phyloP scores from a whole-genome alignment of 2,329 filamentous ascomycete genomes.

The Aureobasidium sp. region DNA sequence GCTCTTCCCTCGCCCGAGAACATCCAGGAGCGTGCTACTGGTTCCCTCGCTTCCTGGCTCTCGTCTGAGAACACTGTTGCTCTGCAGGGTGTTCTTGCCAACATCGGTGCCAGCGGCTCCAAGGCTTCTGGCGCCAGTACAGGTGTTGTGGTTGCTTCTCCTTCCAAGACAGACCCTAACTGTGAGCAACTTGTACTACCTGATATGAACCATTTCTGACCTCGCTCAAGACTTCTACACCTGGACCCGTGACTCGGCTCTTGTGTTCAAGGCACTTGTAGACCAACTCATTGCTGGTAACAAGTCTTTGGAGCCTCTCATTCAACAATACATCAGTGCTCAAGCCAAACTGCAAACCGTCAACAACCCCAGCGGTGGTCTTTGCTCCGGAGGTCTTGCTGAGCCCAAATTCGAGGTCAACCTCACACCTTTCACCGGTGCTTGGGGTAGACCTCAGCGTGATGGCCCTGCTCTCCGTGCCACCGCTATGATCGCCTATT shows the following conservation, averaged over 20 bases:
- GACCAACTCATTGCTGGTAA: slow-evolving; percentile 59
- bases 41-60: slow-evolving; percentile 27
- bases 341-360: slow-evolving; percentile 60
- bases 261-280: slow-evolving; percentile 60
- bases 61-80: slow-evolving; percentile 38
- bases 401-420: slow-evolving; percentile 68
- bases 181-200: slow-evolving; percentile 32
- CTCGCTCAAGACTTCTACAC: slow-evolving; percentile 58
- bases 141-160: slow-evolving; percentile 48
- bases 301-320: slow-evolving; percentile 46
- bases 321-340: slow-evolving; percentile 59
- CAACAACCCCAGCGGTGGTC: slow-evolving; percentile 58
- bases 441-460: slow-evolving; percentile 73
- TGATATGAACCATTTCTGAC: not conserved
- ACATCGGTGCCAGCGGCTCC: slow-evolving; percentile 45
- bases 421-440: slow-evolving; percentile 45
- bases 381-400: slow-evolving; percentile 47
- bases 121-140: slow-evolving; percentile 38
- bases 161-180: slow-evolving; percentile 44
- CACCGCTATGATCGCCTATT: slow-evolving; percentile 62
- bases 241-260: slow-evolving; percentile 67
- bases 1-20: slow-evolving; percentile 13
- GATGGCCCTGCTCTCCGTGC: slow-evolving; percentile 72
- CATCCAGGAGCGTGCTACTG: slow-evolving; percentile 15
- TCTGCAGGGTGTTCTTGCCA: slow-evolving; percentile 44